phyloP scores from a whole-genome alignment of 164 flowering plant species.

The Vitis rupestris region DNA sequence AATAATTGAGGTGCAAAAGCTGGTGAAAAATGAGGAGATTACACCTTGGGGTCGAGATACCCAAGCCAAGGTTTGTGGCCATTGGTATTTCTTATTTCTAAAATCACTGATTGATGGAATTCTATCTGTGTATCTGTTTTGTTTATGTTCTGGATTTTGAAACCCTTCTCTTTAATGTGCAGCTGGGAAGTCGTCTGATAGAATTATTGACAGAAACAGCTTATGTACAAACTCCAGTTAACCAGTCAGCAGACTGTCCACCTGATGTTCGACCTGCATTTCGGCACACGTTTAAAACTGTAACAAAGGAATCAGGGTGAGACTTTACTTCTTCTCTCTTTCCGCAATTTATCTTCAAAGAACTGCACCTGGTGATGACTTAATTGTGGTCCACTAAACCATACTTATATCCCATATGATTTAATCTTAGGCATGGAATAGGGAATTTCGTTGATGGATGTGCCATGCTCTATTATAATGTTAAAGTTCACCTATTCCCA shows the following conservation, averaged over 20 bases:
- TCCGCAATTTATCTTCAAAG: background rate
- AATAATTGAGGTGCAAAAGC: constrained; percentile 53
- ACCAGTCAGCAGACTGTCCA: constrained; percentile 60
- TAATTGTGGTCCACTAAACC: background rate
- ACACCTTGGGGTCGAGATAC: constrained; percentile 72
- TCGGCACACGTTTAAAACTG: constrained; percentile 54
- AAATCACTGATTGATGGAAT: background rate
- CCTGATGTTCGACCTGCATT: constrained; percentile 96
- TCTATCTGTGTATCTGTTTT: background rate
- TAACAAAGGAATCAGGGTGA: constrained; percentile 54
- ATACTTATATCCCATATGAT: too few relatives aligned
- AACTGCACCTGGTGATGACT: background rate
- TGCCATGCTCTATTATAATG: background rate
- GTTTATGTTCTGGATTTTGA: constrained; percentile 8
- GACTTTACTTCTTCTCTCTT: constrained; percentile 6
- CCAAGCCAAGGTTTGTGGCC: constrained; percentile 74
- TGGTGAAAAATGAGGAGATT: constrained; percentile 54
- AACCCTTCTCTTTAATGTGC: constrained; percentile 26
- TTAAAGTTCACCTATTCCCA: background rate
- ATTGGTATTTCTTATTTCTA: background rate
- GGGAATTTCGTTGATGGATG: background rate
- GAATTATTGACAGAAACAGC: constrained; percentile 79
- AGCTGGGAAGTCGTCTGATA: constrained; percentile 88
- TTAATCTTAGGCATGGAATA: background rate
- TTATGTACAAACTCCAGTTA: constrained; percentile 67